Evolutionary conservation across 176 grass and related monocot species (phyloP).

Genomic region (Triticum timopheevii): DNA sequence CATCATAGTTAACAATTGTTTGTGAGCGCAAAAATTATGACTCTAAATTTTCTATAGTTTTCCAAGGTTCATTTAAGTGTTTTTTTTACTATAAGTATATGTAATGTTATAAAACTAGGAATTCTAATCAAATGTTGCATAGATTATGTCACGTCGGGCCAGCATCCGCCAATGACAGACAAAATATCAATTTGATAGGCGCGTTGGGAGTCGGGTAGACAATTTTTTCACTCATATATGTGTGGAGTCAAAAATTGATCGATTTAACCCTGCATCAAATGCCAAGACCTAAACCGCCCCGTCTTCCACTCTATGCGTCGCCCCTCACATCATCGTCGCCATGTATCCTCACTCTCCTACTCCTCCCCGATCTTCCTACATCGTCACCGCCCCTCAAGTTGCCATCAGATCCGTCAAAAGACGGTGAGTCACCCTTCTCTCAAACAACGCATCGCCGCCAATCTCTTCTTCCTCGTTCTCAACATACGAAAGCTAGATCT

Average conservation of each 20-base stretch:
- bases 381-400: not conserved
- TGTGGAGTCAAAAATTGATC: not conserved
- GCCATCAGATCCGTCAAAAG: not conserved
- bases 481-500: not conserved
- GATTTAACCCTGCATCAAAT: not conserved
- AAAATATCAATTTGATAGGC: not conserved
- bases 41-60: not conserved
- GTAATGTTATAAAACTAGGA: too few relatives aligned
- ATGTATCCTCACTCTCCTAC: not conserved
- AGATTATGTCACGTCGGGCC: not conserved
- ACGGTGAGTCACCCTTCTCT: not conserved
- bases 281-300: not conserved
- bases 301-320: not conserved
- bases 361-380: not conserved
- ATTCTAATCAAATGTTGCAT: not conserved
- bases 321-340: not conserved
- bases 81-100: not conserved
- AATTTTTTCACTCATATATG: not conserved
- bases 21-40: not conserved
- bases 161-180: not conserved
- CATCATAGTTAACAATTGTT: not conserved
- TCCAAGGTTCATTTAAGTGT: not conserved
- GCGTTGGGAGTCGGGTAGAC: not conserved
- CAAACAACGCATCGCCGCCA: not conserved
- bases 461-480: not conserved